These are phyloP conservation scores for Oryza punctata DNA, from an alignment of 176 grass and related monocot species.

Conservation along the genomic window DNA sequence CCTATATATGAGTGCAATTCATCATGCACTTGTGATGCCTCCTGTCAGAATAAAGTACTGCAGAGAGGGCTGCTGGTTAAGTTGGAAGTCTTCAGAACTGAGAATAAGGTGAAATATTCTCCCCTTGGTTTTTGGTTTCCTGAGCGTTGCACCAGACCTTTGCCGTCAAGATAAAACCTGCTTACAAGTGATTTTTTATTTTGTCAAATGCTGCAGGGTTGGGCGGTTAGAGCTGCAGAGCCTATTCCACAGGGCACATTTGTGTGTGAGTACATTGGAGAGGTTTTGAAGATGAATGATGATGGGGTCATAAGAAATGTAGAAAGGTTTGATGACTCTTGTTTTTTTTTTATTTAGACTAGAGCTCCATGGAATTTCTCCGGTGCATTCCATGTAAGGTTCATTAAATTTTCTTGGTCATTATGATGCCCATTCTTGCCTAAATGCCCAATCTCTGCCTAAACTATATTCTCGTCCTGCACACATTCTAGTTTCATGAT, in stretches of 20 bases:
- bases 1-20: conserved; percentile 89
- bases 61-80: conserved; percentile 86
- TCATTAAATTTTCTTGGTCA: conserved; percentile 4
- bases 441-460: neutral
- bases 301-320: conserved; percentile 50
- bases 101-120: conserved; percentile 67
- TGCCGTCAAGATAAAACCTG: conserved; percentile 1
- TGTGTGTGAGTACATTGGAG: conserved; percentile 93
- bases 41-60: conserved; percentile 90
- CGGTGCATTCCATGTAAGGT: neutral
- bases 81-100: conserved; percentile 90
- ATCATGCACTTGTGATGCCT: conserved; percentile 65
- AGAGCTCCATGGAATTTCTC: neutral
- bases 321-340: conserved; percentile 57
- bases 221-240: conserved; percentile 89
- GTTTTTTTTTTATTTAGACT: neutral
- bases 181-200: conserved; percentile 32
- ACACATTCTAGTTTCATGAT: neutral
- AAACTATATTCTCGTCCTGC: neutral
- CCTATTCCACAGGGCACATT: conserved; percentile 81
- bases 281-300: conserved; percentile 69
- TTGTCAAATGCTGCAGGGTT: conserved; percentile 68
- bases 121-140: conserved; percentile 22
- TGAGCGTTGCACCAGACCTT: neutral
- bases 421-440: conserved; percentile 5